Evolutionary conservation across 202 grass and related monocot genomes (phyloP), one percentile per base, ranked within the genome.

Genomic region (Setaria italica): DNA sequence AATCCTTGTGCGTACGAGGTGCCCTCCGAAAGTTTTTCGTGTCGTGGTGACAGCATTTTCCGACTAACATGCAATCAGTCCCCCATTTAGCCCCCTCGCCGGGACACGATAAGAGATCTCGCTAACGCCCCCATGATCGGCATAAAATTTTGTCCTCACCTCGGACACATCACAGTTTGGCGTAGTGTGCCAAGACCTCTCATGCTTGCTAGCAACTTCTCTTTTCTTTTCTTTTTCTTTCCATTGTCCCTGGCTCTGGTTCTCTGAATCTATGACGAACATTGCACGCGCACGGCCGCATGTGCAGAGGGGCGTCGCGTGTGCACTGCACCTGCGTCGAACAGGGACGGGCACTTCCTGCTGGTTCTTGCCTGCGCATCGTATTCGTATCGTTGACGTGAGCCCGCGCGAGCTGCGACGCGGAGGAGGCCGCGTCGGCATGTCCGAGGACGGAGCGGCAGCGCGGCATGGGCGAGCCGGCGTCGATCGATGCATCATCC

Each of bases 31-130:
- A 62, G 45, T 3, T 54, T 41, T 2, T 17, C 1, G 46, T 66
- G 80, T 17, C 4, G 46, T 66, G 86, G 80, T 57, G 65, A 10
- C 86, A 78, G 35, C 74, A 80, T 74, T 74, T 88, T 13, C 32
- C 3, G 42, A 54, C 33, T 77, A 19, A 11, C 63, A 56, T 64
- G 55, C 46, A 72, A 62, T 62, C 62, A 15, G 70, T 81, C 63
- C 60, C 70, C 62, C 76, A 76, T 62, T 81, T 19, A 20, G 33
- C n/a, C 1, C 19, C n/a, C 21, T 16, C 32, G 48, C 17, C 11
- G 7, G 9, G 70, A 34, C 35, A 74, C 56, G 77, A 41, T 34
- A 66, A 11, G 77, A 56, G 46, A 51, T 33, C 20, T 29, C 70
- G 37, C 35, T 13, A 60, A 34, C 12, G 60, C 79, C 62, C 67